Evolutionary conservation across 768 basidiomycete genomes (phyloP), one percentile per base, ranked within the genome.

Genomic region (Calvatia gigantea): DNA sequence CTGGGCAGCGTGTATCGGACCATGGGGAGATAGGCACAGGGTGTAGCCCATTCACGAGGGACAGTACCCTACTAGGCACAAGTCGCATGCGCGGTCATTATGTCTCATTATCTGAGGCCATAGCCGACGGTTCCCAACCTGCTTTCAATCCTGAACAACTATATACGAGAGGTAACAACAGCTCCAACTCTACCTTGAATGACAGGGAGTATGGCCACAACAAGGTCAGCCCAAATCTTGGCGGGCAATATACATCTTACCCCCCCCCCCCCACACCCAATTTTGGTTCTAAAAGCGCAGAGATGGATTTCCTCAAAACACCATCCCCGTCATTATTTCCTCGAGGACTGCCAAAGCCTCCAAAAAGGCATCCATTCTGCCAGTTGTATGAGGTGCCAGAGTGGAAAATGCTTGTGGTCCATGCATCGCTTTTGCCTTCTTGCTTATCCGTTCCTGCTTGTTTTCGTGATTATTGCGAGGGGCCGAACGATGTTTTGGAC

Each of bases 401-500:
- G 49, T 75, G 69, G 69, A 60, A 38, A 19, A 33, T 51, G 4
- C 60, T 75, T 1, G 27, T 63, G 5, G 21, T 72, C 9, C 75
- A 75, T 53, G 43, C 67, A 4, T 55, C 53, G 2, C 42, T 75
- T 74, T 27, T 74, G 74, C 52, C 49, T 64, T 0, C 53, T 70
- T 2, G 61, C 70, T 15, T 75, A 73, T 46, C 74, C 74, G 1
- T 54, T 70, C 14, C 58, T 75, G 29, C 39, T 73, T 45, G 37
- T 69, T 1, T 68, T 70, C 39, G 66, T 68, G 12, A 52, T 66
- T 0, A 56, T 71, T 2, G 69, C 72, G 1, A 59, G 58, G 14
- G 60, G 65, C 17, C 65, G 57, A 35, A 60, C 70, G 2, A 45
- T 77, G 4, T 77, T 74, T 49, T 76, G 75, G 75, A 68, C 74